A percentile compares a stretch with the other conserved stretches of the same genome.
Conservation (phyloP, 1,284 basidiomycete genomes). For the Rhodotorula sp. region DNA sequence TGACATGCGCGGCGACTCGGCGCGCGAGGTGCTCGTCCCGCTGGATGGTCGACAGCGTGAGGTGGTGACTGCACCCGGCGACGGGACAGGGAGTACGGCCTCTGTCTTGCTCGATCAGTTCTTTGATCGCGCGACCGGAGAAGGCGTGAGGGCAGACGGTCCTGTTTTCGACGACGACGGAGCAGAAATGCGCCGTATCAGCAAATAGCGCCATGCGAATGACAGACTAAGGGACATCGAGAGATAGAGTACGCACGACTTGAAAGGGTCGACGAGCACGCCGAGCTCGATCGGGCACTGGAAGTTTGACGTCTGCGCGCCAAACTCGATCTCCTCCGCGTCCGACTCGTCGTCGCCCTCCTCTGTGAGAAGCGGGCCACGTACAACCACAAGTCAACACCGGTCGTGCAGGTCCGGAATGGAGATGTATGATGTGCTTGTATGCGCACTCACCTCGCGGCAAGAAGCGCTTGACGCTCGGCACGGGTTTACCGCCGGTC, state of each 20-base stretch:
- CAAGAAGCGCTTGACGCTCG: conserved; percentile 35
- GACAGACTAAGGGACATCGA: not conserved
- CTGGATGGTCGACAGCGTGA: conserved; percentile 13
- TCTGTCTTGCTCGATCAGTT: conserved; percentile 9
- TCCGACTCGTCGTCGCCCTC: conserved; percentile 30
- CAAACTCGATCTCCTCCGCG: conserved; percentile 39
- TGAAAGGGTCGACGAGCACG: conserved; percentile 29
- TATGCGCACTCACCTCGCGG: conserved; percentile 18
- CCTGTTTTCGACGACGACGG: not conserved
- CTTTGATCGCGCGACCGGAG: conserved; percentile 28
- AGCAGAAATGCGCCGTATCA: not conserved
- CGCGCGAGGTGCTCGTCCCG: conserved; percentile 13
- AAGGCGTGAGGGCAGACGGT: conserved; percentile 34
- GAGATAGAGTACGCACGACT: conserved; percentile 21
- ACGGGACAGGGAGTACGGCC: conserved; percentile 20
- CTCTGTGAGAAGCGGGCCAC: not conserved
- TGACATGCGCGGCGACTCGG: conserved; percentile 22
- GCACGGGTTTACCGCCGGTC: conserved; percentile 15
- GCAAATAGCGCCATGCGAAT: not conserved
- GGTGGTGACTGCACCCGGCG: conserved; percentile 17
- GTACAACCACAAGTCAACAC: too few relatives aligned
- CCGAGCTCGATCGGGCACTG: conserved; percentile 33
- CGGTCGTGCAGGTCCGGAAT: not conserved
- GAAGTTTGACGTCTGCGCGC: conserved; percentile 29
- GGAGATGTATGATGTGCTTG: not conserved